Base-by-base conservation (phyloP, 148 eudicot genomes). In the Amaranthus palmeri region DNA sequence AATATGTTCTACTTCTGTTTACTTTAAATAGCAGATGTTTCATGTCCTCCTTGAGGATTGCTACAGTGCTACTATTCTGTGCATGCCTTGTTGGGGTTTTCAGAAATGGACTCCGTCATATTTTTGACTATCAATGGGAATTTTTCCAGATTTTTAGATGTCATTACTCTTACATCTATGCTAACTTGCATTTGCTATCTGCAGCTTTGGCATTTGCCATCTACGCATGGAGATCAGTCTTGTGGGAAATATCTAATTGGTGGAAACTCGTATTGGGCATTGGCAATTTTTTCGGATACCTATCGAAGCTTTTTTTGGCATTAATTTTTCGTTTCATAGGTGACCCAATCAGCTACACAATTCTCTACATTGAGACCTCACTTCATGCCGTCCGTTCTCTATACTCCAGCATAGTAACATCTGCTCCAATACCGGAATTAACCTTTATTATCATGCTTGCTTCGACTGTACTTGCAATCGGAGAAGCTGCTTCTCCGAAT, bases 241-340 rank as follows among this genome's bases (percentile, higher is more conserved):
- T 92, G 55, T 89, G 90, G 95, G 97, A 92, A 74, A 88, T 92
- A 14, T 77, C 75, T 15, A 89, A 89, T 67, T 92, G 97, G 97
- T 78, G 52, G 70, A 89, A 83, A 59, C 78, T 70, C 45, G 11
- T 80, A 17, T 67, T 67, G 11, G 70, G 78, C 15, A 72, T 85
- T 11, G 25, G 68, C 46, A 74, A 75, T 13, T 79, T 85, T 66
- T 25, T 86, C 9, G 86, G 82, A 62, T 82, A 81, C 82, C 71
- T 85, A 67, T 71, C 76, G 3, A 82, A 87, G 65, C 79, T 92
- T 54, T 68, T 72, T 45, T 54, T 87, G 56, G 85, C 85, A 58
- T 57, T 83, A 57, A 50, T 86, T 60, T 86, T 74, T 76, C 84
- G 79, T 78, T 87, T 76, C 83, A 71, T 89, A 12, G 96, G 97